These are phyloP conservation scores for Kodamaea leandrae DNA, from an alignment of 805 yeast species.

Conservation along the genomic window DNA sequence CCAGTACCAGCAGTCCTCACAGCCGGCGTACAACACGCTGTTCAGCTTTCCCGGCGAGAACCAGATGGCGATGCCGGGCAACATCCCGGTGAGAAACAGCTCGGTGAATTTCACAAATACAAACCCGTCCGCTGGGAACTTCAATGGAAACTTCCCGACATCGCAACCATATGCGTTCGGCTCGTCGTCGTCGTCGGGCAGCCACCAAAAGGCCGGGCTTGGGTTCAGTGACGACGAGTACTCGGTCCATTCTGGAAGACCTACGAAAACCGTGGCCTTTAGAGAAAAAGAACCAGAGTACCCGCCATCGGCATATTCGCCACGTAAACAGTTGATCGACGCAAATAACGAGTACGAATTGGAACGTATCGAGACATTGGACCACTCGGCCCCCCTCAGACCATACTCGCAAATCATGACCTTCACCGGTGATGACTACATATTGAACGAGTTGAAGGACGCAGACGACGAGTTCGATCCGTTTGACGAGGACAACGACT, in stretches of 20 bases:
- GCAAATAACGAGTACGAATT: slow-evolving; percentile 20
- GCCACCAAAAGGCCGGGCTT: background rate
- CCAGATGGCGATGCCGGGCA: too few relatives aligned
- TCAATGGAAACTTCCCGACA: background rate
- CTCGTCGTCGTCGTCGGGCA: background rate
- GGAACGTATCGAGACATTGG: slow-evolving; percentile 18
- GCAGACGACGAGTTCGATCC: slow-evolving; percentile 39
- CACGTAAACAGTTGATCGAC: slow-evolving; percentile 19
- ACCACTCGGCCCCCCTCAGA: slow-evolving; percentile 17
- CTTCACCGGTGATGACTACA: slow-evolving; percentile 37
- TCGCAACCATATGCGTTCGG: slow-evolving; percentile 7
- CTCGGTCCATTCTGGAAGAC: slow-evolving; percentile 5
- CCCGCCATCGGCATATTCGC: slow-evolving; percentile 29
- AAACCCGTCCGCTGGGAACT: too few relatives aligned
- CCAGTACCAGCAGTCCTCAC: background rate
- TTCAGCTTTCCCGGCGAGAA: background rate
- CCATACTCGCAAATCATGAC: slow-evolving; percentile 23
- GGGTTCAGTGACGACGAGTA: slow-evolving; percentile 1
- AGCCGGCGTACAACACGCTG: background rate
- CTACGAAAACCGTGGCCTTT: slow-evolving; percentile 29
- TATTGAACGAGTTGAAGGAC: slow-evolving; percentile 40
- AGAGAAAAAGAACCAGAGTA: slow-evolving; percentile 30
- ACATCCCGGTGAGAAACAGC: too few relatives aligned
- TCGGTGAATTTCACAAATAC: too few relatives aligned
- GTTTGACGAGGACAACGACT: slow-evolving; percentile 41